Conservation (phyloP, 164 flowering plant species). For the Macadamia tetraphylla region DNA sequence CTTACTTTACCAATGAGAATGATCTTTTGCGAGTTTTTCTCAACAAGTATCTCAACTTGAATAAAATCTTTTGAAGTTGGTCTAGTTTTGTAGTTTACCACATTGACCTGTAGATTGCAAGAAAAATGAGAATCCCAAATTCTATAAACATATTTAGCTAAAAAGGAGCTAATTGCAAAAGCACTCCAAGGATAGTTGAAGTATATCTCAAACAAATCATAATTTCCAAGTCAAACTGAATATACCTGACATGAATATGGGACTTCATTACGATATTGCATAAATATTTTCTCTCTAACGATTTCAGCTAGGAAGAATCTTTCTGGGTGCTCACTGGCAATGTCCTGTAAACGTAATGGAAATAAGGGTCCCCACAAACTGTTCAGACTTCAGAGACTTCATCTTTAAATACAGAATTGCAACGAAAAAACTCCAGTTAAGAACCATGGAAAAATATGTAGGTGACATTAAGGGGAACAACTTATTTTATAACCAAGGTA, state of each 20-base stretch:
- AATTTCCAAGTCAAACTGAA: not conserved
- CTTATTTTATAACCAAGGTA: too few species aligned
- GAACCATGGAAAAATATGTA: too few species aligned
- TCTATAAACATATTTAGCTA: not conserved
- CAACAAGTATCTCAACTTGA: constrained; percentile 86
- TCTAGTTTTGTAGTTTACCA: constrained; percentile 72
- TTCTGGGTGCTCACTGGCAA: constrained; percentile 98
- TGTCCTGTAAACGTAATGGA: constrained; percentile 54
- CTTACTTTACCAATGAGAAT: constrained; percentile 92
- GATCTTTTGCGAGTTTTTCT: constrained; percentile 86
- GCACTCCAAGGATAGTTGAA: not conserved
- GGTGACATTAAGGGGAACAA: too few species aligned
- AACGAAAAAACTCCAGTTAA: too few species aligned
- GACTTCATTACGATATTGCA: constrained; percentile 89
- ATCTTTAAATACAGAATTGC: too few species aligned
- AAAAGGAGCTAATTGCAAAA: not conserved
- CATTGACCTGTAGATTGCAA: constrained; percentile 65
- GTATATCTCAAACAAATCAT: not conserved
- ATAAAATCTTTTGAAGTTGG: constrained; percentile 90
- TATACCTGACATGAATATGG: constrained; percentile 96
- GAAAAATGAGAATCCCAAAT: not conserved
- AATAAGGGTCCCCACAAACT: not conserved
- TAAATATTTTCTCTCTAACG: constrained; percentile 91
- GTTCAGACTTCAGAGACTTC: not conserved
- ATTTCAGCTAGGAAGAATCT: constrained; percentile 94